A percentile compares a stretch with the other conserved stretches of the same genome.
Conservation (phyloP, 208 protist species). For the Herpetomonas tarakana region DNA sequence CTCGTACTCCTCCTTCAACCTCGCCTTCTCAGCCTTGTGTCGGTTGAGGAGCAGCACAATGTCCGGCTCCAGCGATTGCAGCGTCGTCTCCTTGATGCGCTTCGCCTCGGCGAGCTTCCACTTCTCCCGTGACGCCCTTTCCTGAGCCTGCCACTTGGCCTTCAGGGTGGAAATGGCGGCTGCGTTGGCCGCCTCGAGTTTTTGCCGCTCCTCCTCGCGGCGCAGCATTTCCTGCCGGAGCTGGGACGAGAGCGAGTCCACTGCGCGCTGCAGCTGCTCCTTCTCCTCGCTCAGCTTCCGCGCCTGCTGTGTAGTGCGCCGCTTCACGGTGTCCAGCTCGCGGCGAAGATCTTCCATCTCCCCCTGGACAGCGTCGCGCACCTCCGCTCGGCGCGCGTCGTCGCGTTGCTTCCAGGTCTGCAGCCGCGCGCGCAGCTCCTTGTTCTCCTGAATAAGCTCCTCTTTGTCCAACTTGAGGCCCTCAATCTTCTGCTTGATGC, state of each 20-base stretch:
- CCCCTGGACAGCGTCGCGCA: conserved; percentile 26
- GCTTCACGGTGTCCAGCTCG: conserved; percentile 24
- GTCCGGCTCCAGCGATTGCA: conserved; percentile 90
- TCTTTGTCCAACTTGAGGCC: conserved; percentile 69
- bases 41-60: conserved; percentile 90
- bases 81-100: conserved; percentile 86
- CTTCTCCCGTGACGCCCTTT: conserved; percentile 74
- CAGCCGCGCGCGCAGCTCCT: conserved; percentile 44
- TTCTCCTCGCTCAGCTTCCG: conserved; percentile 53
- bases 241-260: conserved; percentile 57
- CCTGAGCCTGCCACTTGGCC: conserved; percentile 69
- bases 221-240: conserved; percentile 47
- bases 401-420: conserved; percentile 36
- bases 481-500: conserved; percentile 82
- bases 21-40: conserved; percentile 89
- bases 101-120: conserved; percentile 86
- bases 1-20: conserved; percentile 86
- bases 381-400: conserved; percentile 24
- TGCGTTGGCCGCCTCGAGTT: conserved; percentile 64
- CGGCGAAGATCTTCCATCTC: conserved; percentile 47
- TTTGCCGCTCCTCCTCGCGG: conserved; percentile 43
- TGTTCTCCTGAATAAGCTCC: conserved; percentile 71
- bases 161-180: conserved; percentile 63
- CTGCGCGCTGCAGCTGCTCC: conserved; percentile 35
- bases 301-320: conserved; percentile 21